Conservation (phyloP, 208 protist species). For the Leishmania guyanensis region DNA sequence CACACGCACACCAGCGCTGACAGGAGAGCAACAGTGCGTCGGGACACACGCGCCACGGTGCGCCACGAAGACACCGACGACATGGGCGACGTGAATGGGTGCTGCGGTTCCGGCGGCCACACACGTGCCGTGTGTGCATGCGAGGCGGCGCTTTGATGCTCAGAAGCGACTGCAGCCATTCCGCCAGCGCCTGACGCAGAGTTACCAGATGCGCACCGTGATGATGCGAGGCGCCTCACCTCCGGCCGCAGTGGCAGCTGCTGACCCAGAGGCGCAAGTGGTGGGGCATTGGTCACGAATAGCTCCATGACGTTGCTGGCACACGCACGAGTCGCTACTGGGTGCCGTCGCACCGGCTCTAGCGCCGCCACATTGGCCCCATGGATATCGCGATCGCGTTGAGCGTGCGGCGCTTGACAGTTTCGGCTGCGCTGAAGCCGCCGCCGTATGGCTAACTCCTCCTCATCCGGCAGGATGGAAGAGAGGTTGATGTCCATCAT, state of each 20-base stretch:
- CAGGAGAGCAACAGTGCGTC: conserved; percentile 1
- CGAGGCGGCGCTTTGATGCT: neutral
- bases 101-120: conserved; percentile 2
- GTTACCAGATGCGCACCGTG: neutral
- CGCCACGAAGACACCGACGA: neutral
- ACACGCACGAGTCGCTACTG: neutral
- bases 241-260: neutral
- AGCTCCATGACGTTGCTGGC: conserved; percentile 9
- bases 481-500: conserved; percentile 54
- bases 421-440: conserved; percentile 13
- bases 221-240: neutral
- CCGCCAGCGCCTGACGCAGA: neutral
- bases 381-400: neutral
- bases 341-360: neutral
- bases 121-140: neutral
- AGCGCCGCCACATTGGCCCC: neutral
- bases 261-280: neutral
- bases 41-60: neutral
- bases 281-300: neutral
- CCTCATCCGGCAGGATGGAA: conserved; percentile 51
- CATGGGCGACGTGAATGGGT: conserved; percentile 11
- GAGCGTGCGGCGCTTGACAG: neutral
- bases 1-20: conserved; percentile 1
- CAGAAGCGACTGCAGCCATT: neutral
- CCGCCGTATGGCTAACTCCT: conserved; percentile 25